Percentiles rank a stretch among this genome's conserved stretches.
phyloP scores from a whole-genome alignment of 768 basidiomycete species.

The Sarcodon sp. region DNA sequence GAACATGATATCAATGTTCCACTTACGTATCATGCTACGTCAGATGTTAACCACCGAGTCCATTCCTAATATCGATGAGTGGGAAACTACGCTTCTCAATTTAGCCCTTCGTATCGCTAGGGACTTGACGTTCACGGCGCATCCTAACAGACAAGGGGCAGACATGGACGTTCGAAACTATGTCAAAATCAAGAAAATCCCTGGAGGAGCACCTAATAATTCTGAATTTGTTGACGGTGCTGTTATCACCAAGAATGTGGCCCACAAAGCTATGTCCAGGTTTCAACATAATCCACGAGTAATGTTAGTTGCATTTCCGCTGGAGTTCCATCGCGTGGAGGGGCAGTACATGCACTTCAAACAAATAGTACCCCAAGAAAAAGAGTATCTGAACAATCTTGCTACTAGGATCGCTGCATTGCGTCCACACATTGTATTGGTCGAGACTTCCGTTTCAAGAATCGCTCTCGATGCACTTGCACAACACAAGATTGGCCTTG shows the following conservation, averaged over 20 bases:
- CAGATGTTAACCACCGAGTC: constrained; percentile 80
- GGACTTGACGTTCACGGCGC: constrained; percentile 66
- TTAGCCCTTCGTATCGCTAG: constrained; percentile 79
- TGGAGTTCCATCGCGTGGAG: constrained; percentile 87
- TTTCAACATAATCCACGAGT: constrained; percentile 76
- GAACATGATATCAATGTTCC: constrained; percentile 76
- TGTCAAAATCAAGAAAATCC: constrained; percentile 97
- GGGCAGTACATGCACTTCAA: constrained; percentile 91
- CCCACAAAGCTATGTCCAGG: constrained; percentile 90
- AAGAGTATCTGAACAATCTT: constrained; percentile 82
- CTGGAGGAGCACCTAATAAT: constrained; percentile 83
- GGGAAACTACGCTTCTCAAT: constrained; percentile 77
- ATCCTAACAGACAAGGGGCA: constrained; percentile 68
- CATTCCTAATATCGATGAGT: constrained; percentile 74
- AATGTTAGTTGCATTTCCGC: constrained; percentile 92
- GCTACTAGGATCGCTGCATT: constrained; percentile 83
- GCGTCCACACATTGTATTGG: constrained; percentile 85
- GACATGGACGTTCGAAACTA: constrained; percentile 93
- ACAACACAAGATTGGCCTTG: constrained; percentile 79
- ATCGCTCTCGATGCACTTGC: constrained; percentile 82
- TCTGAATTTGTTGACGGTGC: constrained; percentile 96
- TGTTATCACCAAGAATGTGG: constrained; percentile 96
- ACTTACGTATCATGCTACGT: constrained; percentile 81
- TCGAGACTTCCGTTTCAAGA: constrained; percentile 84
- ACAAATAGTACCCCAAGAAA: constrained; percentile 84